phyloP scores from a whole-genome alignment of 306 rosid genomes.

The Vigna mungo region DNA sequence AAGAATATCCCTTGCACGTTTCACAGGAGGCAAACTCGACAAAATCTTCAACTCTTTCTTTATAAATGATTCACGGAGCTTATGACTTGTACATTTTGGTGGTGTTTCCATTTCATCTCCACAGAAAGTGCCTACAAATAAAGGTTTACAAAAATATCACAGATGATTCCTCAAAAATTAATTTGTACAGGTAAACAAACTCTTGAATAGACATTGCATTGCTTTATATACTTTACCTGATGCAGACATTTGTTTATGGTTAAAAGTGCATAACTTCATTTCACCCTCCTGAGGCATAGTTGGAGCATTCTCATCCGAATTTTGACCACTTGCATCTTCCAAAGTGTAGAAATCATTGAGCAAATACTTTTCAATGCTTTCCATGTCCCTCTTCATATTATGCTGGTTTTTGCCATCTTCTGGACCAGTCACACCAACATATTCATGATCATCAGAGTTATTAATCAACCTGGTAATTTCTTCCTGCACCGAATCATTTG shows the following conservation, averaged over 20 bases:
- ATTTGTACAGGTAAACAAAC: not conserved
- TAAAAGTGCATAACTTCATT: conserved; percentile 10
- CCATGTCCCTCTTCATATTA: not conserved
- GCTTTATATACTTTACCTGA: conserved; percentile 30
- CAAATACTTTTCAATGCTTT: not conserved
- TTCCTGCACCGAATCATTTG: not conserved
- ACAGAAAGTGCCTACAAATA: conserved; percentile 25
- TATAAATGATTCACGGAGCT: conserved; percentile 18
- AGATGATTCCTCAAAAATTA: not conserved
- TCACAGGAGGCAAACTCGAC: not conserved
- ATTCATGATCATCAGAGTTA: not conserved
- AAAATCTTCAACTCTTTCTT: conserved; percentile 5
- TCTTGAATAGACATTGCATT: not conserved
- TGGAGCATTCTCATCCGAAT: conserved; percentile 17
- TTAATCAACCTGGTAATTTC: conserved; percentile 11
- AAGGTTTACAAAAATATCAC: conserved; percentile 4
- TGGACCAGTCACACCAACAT: not conserved
- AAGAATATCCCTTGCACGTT: conserved; percentile 13
- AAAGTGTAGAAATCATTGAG: not conserved
- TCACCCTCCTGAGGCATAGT: not conserved
- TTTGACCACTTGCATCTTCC: not conserved
- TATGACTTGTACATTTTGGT: conserved; percentile 19
- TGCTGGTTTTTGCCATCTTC: conserved; percentile 7
- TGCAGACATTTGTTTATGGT: conserved; percentile 18
- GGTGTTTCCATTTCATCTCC: conserved; percentile 42